Conservation (phyloP, 352 stramenopile species). For the Halophytophthora batemanensis region DNA sequence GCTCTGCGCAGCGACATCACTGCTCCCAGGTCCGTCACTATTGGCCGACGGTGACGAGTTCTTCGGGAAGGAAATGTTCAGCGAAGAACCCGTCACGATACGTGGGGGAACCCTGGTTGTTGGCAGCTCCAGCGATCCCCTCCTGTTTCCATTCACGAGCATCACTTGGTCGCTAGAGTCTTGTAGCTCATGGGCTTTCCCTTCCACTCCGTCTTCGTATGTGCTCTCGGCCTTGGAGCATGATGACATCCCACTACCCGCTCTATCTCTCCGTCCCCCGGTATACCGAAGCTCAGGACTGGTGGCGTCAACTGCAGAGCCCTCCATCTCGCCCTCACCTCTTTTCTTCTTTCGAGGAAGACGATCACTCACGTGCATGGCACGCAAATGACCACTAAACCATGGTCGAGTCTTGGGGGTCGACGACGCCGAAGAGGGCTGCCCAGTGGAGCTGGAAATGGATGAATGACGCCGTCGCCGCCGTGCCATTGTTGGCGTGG, state of each 20-base stretch:
- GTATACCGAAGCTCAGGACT: conserved; percentile 15
- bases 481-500: conserved; percentile 2
- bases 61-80: too few species aligned
- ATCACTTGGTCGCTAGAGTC: conserved; percentile 13
- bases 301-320: conserved; percentile 17
- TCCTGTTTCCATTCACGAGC: conserved; percentile 8
- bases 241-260: conserved; percentile 20
- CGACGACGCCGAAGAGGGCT: conserved; percentile 17
- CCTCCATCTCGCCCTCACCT: conserved; percentile 22
- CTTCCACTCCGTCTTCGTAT: conserved; percentile 25
- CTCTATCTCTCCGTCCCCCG: conserved; percentile 9
- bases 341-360: conserved; percentile 58
- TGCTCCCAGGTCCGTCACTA: neutral
- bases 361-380: conserved; percentile 68
- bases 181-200: conserved; percentile 1
- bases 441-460: conserved; percentile 12
- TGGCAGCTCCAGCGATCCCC: neutral
- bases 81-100: too few species aligned
- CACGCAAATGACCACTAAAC: conserved; percentile 68
- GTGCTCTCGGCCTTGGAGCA: conserved; percentile 18
- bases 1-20: neutral
- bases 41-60: conserved; percentile 4
- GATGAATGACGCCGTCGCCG: conserved; percentile 13
- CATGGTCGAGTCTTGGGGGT: conserved; percentile 41
- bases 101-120: neutral